Base-by-base conservation (phyloP, 805 yeast genomes). In the Candida succiphila region DNA sequence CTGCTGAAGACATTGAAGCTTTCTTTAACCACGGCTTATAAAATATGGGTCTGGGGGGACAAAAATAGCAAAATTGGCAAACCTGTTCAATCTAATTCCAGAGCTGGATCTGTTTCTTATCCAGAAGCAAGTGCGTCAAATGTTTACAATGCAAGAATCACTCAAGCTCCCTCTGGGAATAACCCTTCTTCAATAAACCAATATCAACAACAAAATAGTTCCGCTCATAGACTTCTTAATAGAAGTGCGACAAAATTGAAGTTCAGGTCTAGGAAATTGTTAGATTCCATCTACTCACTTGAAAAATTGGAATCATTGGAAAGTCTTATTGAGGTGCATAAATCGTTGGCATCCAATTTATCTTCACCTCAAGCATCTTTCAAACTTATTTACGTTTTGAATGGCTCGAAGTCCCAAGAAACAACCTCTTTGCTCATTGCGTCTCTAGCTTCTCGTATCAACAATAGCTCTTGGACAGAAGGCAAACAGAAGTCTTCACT, bases 251-350 rank as follows among this genome's bases (percentile, higher is more conserved):
- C 76, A 40, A 69, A 77, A 46, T 60, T 84, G 49, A 85, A 82
- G 46, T 80, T 78, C 45, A 71, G 78, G 43, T 65, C 89, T 0
- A 74, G 82, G 31, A 72, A 67, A 40, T 49, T 86, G 10, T 47
- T 87, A 36, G 92, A 79, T 43, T 61, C 70, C 13, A 54, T 82
- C 30, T 78, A 77, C 54, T 63, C 63, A 2, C 46, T 82, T 14
- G 95, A 87, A 45, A 77, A 89, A 14, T 58, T 74, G 32, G 89
- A 85, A 46, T 75, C 78, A 0, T 55, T 86, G 36, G 94, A 83
- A 45, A 67, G 77, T 7, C 53, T 88, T 37, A 65, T 85, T 14
- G 51, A 51, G 14, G 46, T 55, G 9, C 55, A 54, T 16, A 40
- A 40, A 4, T 44, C 45, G 14, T 44, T 51, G 5, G 39, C 40